A percentile compares a stretch with the other conserved stretches of the same genome.
These are phyloP conservation scores for Aureobasidium uvarum DNA, from an alignment of 2,329 filamentous ascomycete species.

Conservation along the genomic window DNA sequence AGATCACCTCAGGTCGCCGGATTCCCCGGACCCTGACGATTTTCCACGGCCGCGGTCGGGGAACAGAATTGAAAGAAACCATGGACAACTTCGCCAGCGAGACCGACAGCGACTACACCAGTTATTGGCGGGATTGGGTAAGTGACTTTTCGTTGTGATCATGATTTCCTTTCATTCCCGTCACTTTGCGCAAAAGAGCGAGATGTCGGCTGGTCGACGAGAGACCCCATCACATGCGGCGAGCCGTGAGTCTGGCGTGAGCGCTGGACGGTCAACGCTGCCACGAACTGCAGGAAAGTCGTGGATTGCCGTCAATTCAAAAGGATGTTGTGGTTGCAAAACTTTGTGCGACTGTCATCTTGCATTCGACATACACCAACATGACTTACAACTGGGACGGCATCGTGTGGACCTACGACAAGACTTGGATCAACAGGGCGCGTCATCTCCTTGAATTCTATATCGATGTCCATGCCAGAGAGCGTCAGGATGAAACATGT, in stretches of 20 bases:
- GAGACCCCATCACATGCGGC: not conserved
- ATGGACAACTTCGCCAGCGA: conserved; percentile 99
- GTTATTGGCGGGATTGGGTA: conserved; percentile 99
- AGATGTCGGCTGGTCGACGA: not conserved
- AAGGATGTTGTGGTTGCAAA: not conserved
- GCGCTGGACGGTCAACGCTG: conserved; percentile 13
- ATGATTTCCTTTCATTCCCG: not conserved
- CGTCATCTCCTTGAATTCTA: not conserved
- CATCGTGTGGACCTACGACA: not conserved
- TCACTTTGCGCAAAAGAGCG: not conserved
- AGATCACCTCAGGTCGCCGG: not conserved
- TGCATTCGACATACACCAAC: not conserved
- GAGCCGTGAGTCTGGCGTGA: conserved; percentile 12
- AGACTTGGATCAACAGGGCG: not conserved
- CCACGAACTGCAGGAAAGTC: not conserved
- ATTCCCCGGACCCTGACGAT: not conserved
- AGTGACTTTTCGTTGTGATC: conserved; percentile 44
- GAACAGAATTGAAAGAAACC: not conserved
- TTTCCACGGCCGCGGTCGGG: conserved; percentile 11
- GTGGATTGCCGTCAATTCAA: not conserved
- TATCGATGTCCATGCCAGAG: not conserved
- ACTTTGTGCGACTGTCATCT: not conserved
- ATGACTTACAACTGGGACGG: not conserved
- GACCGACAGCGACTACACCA: conserved; percentile 98
- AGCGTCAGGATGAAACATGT: not conserved